Evolutionary conservation across 2,329 filamentous ascomycete genomes (phyloP), one percentile per base, ranked within the genome.

Genomic region (Botrytis galanthina): DNA sequence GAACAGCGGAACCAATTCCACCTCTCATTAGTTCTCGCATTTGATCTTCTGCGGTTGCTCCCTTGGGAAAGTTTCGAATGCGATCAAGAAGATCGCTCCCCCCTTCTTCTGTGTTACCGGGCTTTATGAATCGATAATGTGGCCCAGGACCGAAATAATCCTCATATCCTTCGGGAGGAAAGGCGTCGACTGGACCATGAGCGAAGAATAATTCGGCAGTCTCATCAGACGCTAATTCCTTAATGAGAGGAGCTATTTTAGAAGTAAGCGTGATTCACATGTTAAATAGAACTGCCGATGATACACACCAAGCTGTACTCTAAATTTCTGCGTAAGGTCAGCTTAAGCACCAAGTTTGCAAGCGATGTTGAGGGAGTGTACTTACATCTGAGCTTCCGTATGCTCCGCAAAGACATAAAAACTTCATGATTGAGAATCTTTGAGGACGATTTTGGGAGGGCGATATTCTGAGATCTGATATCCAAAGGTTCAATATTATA

Each of bases 321-420:
- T 83, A 77, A 89, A 88, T 82, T 88, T 87, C 86, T 89, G 73
- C 66, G 48, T n/a, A 68, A 72, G 42, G 46, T 76, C 70, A 76
- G 74, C 74, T 39, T 64, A 14, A 18, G n/a, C 39, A 66, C 42
- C 73, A 57, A 67, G 37, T 73, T 71, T 71, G 46, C 69, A 67
- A 62, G 71, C 73, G 73, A 70, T 73, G 75, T 69, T 26, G 72
- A 42, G 37, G 54, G 61, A 20, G 20, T 16, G 29, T 35, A 81
- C 85, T 82, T 80, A 87, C 86, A 76, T 85, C 84, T 69, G 87
- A 85, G 81, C 86, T 89, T 71, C 87, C 87, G 78, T 86, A 89
- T 35, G 87, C 86, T 75, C 87, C 87, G 48, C 87, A 87, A 14
- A 89, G 83, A 78, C 87, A 89, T 46, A 89, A 80, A 70, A 89